Base-by-base conservation (phyloP, 768 basidiomycete species). In the Coprinellus micaceus region DNA sequence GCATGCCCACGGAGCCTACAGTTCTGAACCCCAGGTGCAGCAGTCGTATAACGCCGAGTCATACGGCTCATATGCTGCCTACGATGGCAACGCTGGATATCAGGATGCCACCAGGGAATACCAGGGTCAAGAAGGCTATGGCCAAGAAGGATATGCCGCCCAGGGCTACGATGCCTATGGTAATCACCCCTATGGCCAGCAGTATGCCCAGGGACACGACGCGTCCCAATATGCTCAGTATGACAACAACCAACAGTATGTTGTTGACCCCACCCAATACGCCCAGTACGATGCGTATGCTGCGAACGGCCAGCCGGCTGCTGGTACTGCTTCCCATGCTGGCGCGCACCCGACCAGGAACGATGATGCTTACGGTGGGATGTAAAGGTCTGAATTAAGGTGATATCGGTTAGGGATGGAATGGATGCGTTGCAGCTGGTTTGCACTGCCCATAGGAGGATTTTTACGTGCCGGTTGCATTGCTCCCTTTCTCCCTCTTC, bases 1-100 rank as follows among this genome's bases (percentile, higher is more conserved):
- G 5, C 60, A 54, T 12, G 69, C 67, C 13, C 65, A 69, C 53
- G 75, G 74, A 26, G 67, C 71, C 7, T 79, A 77, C 62, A 74
- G 74, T 61, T 68, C 74, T 2, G 67, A 79, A 51, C 76, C 78
- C 5, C 71, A 73, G 51, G 58, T 59, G 6, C 75, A 77, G 60
- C 61, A 58, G 3, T 57, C 69, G 15, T 78, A 77, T 61, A 74
- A 78, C 53, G 64, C 73, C 17, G 77, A 80, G 52, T 74, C 73
- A 0, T 80, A 78, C 61, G 74, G 74, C 2, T 73, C 72, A 19
- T 77, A 76, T 52, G 73, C 64, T 22, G 61, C 71, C 6, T 75
- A 75, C 56, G 57, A 50, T 43, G 64, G 40, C 33, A 60, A 48
- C 52, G 47, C 26, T 12, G 65, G 61, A 12, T 72, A 72, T 54